Conservation (phyloP, 345 rosid genomes). For the Clarkia xantiana region DNA sequence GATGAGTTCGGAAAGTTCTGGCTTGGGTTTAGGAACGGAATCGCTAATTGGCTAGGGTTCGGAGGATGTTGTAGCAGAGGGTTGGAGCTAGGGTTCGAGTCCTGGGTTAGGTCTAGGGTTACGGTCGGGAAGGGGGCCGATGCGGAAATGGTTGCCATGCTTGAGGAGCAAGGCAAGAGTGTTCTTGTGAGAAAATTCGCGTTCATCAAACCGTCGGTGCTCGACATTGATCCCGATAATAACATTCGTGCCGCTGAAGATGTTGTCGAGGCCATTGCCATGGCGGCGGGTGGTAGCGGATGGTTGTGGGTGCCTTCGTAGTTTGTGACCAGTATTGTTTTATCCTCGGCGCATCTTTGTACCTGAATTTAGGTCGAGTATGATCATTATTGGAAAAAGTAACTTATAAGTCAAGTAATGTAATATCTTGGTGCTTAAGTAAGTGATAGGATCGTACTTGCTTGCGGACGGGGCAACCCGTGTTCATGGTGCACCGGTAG, state of each 20-base stretch:
- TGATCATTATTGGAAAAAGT: background rate
- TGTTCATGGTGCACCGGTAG: conserved; percentile 69
- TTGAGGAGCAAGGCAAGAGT: conserved; percentile 75
- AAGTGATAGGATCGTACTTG: conserved; percentile 20
- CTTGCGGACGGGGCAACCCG: conserved; percentile 70
- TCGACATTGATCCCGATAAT: conserved; percentile 74
- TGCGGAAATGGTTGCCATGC: conserved; percentile 91
- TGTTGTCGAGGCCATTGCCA: conserved; percentile 86
- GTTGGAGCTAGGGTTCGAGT: conserved; percentile 16
- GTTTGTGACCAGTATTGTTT: conserved; percentile 64
- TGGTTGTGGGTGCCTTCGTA: conserved; percentile 96
- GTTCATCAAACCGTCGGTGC: conserved; percentile 60
- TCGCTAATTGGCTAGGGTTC: conserved; percentile 23
- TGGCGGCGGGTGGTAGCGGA: conserved; percentile 83
- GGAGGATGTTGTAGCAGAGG: conserved; percentile 22
- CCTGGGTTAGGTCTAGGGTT: conserved; percentile 69
- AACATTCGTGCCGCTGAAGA: conserved; percentile 78
- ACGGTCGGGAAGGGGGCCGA: conserved; percentile 95
- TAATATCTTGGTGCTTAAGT: background rate
- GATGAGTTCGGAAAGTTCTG: conserved; percentile 11
- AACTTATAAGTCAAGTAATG: no score
- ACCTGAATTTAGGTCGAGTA: conserved; percentile 25
- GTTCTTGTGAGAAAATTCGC: conserved; percentile 59
- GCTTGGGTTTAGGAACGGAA: conserved; percentile 27
- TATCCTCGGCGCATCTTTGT: conserved; percentile 89